Base-by-base conservation (phyloP, 148 eudicot species). In the Fagopyrum homotropicum region DNA sequence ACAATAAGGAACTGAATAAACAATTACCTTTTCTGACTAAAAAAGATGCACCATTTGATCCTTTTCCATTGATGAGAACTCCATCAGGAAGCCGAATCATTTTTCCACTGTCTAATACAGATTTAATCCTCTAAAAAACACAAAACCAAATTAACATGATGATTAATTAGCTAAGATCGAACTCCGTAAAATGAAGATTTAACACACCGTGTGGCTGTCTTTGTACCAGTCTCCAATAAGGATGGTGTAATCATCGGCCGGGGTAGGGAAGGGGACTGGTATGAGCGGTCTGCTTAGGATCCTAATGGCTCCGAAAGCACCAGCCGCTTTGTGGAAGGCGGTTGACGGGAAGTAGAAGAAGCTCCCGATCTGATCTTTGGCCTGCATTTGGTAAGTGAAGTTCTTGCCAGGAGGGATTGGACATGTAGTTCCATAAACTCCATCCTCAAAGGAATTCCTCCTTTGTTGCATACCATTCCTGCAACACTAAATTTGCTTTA, bases 291-390 rank as follows among this genome's bases (percentile, higher is more conserved):
- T 57, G 78, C 90, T 91, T 57, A 86, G 86, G 35, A 93, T 86
- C 45, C 83, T 80, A 49, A 93, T 88, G 10, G 85, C 91, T 9
- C 98, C 98, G 43, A 83, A 93, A 5, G 93, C 97, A 57, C 98
- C 98, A 2, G 90, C 96, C 0, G 96, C 93, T 73, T 89, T 93
- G 78, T 93, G 98, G 78, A 93, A 85, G 40, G 75, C 87, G 2
- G 89, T 86, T 0, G 98, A 90, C 0, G 98, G 98, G 81, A 86
- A 93, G 73, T 93, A 91, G 77, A 82, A 93, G 81, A 84, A 91
- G 80, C 88, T 91, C 5, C 98, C 98, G 6, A 93, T 93, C 75
- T 93, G 96, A 81, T 93, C 98, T 59, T 93, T 93, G 7, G 86
- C 87, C 74, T 93, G 98, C 79, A 91, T 74, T 64, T 56, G 69